Evolutionary conservation across 305 asterid species (phyloP).

Genomic region (Solanum hybrid): DNA sequence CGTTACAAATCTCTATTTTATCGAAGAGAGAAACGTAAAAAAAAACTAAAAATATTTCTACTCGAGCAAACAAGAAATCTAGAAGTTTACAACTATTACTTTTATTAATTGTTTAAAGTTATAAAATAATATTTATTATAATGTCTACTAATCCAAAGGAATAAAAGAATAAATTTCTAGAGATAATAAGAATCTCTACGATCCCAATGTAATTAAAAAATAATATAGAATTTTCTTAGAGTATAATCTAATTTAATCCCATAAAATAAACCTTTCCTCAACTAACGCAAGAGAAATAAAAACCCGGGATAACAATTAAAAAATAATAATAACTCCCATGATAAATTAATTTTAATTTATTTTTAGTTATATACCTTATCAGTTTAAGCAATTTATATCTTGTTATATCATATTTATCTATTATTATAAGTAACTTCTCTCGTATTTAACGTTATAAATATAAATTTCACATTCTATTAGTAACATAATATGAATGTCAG

Average conservation of each 20-base stretch:
- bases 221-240: neutral
- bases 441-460: neutral
- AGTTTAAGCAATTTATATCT: neutral
- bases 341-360: neutral
- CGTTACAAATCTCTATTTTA: neutral
- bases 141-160: neutral
- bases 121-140: neutral
- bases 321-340: neutral
- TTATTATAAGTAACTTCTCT: neutral
- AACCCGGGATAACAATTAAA: neutral
- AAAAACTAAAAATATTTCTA: neutral
- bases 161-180: neutral
- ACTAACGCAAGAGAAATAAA: neutral
- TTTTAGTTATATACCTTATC: neutral
- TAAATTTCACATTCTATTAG: neutral
- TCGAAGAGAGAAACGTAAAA: neutral
- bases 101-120: neutral
- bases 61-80: neutral
- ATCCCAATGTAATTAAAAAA: neutral
- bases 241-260: neutral
- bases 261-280: neutral
- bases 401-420: neutral
- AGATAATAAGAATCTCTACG: neutral
- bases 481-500: neutral
- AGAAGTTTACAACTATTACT: neutral